Base-by-base conservation (phyloP, 2,329 filamentous ascomycete species). In the Penicillium crustosum region DNA sequence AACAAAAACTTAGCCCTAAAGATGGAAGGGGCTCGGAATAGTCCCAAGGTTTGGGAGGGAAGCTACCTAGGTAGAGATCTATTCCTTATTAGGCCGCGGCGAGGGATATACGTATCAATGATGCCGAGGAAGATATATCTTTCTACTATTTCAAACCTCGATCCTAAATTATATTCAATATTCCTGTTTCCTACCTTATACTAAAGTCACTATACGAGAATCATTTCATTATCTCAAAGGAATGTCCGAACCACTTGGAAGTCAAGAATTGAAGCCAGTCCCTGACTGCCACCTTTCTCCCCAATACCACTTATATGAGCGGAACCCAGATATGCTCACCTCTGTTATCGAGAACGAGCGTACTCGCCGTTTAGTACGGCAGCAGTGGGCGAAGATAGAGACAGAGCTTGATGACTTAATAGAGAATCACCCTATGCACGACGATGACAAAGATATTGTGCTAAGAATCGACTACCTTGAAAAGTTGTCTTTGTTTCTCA, bases 281-380 rank as follows among this genome's bases (percentile, higher is more conserved):
- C 45, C 44, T 25, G 43, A 42, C 44, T 57, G 38, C 25, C 42
- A 55, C 47, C 47, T 3, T 44, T 44, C 57, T 59, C 48, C 53
- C n/a, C 47, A 48, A 44, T 49, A 44, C 47, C 41, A 52, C 27
- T 39, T 33, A 55, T 47, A 35, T 42, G 52, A 55, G 42, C 52
- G 27, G 23, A 49, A 29, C 31, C 52, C 45, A 52, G 53, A 56
- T 49, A 0, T 56, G n/a, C 53, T 59, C 48, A 49, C 36, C 42
- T 56, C 42, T 55, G 33, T 59, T 36, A 56, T 56, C 29, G 43
- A 59, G 42, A 59, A 49, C 29, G 53, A 59, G 31, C 43, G 47
- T 56, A 23, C 19, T 38, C 8, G 29, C 42, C 48, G 57, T 19
- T 43, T 19, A 56, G 33, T 21, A 56, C 4, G 13, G 9, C 23